These are phyloP conservation scores for Phytophthora colocasiae DNA, from an alignment of 352 stramenopile genomes.

Conservation along the genomic window DNA sequence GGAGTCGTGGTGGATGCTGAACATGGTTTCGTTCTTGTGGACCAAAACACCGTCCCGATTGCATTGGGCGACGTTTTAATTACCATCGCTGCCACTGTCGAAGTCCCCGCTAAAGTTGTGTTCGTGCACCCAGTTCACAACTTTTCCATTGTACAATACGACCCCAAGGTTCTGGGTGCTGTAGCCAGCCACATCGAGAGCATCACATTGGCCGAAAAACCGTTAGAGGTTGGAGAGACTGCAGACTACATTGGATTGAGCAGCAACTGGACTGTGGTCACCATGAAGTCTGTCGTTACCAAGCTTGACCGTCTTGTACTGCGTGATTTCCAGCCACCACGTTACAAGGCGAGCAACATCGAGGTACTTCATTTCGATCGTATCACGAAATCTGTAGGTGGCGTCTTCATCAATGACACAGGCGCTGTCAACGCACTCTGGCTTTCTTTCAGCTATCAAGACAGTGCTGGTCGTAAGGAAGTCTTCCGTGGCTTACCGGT, in stretches of 20 bases:
- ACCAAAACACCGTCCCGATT: conserved; percentile 93
- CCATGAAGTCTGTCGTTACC: conserved; percentile 86
- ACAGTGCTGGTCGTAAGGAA: conserved; percentile 78
- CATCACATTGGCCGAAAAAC: conserved; percentile 64
- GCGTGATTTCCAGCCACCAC: conserved; percentile 85
- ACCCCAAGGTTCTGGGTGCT: conserved; percentile 72
- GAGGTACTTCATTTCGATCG: conserved; percentile 91
- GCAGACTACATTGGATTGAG: conserved; percentile 86
- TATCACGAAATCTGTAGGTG: conserved; percentile 87
- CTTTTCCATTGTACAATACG: conserved; percentile 91
- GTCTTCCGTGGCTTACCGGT: conserved; percentile 83
- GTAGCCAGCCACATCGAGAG: conserved; percentile 71
- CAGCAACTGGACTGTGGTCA: conserved; percentile 89
- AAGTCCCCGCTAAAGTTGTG: conserved; percentile 87
- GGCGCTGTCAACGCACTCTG: conserved; percentile 82
- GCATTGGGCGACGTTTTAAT: conserved; percentile 88
- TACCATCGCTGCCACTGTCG: conserved; percentile 88
- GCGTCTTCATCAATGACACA: conserved; percentile 83
- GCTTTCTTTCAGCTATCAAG: conserved; percentile 90
- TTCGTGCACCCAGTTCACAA: conserved; percentile 95
- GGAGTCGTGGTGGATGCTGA: conserved; percentile 89
- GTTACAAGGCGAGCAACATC: conserved; percentile 86
- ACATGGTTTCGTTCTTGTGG: conserved; percentile 90
- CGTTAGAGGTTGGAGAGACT: conserved; percentile 76
- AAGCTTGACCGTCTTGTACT: conserved; percentile 86